Percentiles rank a stretch among this genome's conserved stretches.
These are phyloP conservation scores for Hortaea werneckii DNA, from an alignment of 2,329 filamentous ascomycete genomes.

Conservation along the genomic window DNA sequence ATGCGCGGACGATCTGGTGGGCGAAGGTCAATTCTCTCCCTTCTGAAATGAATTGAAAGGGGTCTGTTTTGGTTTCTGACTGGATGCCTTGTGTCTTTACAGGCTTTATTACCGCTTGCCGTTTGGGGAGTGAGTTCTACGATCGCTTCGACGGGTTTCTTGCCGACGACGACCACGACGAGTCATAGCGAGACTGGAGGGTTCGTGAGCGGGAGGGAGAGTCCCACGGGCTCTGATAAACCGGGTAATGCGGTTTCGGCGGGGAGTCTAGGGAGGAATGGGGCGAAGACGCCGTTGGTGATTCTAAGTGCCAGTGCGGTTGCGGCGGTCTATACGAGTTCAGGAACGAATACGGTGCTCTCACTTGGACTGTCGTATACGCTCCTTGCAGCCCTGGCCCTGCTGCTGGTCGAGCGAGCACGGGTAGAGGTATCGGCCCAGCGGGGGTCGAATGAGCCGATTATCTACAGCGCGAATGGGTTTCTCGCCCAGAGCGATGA, in stretches of 20 bases:
- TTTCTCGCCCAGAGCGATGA: conserved; percentile 18
- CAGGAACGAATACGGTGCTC: conserved; percentile 25
- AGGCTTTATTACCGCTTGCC: conserved; percentile 20
- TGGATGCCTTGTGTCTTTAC: not conserved
- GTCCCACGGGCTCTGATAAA: conserved; percentile 10
- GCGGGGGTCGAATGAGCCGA: not conserved
- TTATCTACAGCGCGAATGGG: conserved; percentile 18
- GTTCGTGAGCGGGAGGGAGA: not conserved
- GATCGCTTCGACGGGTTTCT: conserved; percentile 5
- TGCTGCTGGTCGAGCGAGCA: conserved; percentile 32
- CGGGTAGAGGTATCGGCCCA: conserved; percentile 1
- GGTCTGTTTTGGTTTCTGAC: no score
- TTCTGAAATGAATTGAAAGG: not conserved
- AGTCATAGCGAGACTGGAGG: not conserved
- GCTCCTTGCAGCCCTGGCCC: conserved; percentile 29
- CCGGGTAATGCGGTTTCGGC: conserved; percentile 3
- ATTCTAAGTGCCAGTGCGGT: conserved; percentile 28
- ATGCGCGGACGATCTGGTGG: conserved; percentile 31
- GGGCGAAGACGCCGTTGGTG: conserved; percentile 21
- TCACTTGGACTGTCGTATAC: conserved; percentile 34
- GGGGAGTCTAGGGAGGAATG: conserved; percentile 5
- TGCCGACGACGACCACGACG: not conserved
- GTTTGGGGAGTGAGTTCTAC: conserved; percentile 12
- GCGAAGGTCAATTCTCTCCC: conserved; percentile 29
- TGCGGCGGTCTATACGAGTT: conserved; percentile 25